Evolutionary conservation across 169 alveolate species (phyloP), one percentile per base, ranked within the genome.

Genomic region (Eimeria maxima): DNA sequence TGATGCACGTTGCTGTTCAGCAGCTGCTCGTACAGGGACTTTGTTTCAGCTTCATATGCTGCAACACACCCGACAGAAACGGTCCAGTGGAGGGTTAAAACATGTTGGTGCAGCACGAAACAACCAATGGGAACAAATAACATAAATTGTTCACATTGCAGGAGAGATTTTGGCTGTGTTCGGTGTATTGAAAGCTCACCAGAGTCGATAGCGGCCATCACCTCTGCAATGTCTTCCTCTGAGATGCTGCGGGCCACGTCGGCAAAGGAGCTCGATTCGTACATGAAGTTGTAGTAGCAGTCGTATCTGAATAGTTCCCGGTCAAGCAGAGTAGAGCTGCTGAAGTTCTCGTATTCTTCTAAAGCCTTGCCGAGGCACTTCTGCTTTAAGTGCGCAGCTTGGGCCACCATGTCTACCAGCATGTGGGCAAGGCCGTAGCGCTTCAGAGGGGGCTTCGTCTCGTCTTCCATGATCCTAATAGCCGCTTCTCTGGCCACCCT

Each of bases 301-400:
- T 83, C 91, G 63, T 83, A 83, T 42, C 60, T 83, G 91, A 83
- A 83, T 18, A 83, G 50, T 45, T 83, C 91, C n/a, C 24, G 24
- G 20, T 83, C 74, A 0, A 83, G 74, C 47, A 83, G 55, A 3
- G 74, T 27, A 20, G 1, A 53, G 91, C 76, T 83, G n/a, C 76
- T 83, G 53, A 83, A 83, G 7, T 27, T 29, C 27, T 83, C 91
- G 24, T 83, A 83, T 3, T 83, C 91, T 27, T 83, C 91, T 67
- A 83, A 42, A 27, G 74, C 55, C 42, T 83, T 83, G 1, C 71
- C 91, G 4, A 83, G 22, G 55, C 91, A 83, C 14, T 55, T 53
- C n/a, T 33, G 7, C 50, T 83, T 83, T 33, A 83, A 14, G 10
- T 53, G 7, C 74, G 53, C 74, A 24, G 91, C 91, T 3, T 83